Base-by-base conservation (phyloP, 1,284 basidiomycete species). In the Puccinia horiana region DNA sequence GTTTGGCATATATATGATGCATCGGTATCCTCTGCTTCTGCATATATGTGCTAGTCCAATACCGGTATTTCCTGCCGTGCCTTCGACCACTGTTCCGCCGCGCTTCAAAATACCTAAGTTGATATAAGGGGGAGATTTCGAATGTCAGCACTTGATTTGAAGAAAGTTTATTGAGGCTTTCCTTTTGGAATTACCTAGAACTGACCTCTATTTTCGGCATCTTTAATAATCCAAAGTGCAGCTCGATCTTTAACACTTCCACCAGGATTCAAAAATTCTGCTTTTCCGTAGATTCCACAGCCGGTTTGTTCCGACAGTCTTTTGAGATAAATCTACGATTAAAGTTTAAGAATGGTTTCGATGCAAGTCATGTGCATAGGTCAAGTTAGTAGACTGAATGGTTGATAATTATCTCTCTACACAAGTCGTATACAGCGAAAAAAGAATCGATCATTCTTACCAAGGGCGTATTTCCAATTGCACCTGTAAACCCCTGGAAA, bases 211-310 rank as follows among this genome's bases (percentile, higher is more conserved):
- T 92, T 90, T 88, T 99, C 96, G 3, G 97, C 97, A 87, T 97
- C 93, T 83, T 89, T 90, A 79, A 99, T 89, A 79, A 99, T 90
- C 83, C 93, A 96, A 29, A 98, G 90, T 0, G 96, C 96, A 56
- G 96, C 96, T 82, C 96, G 92, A 87, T 99, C 96, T 88, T 99
- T 99, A 85, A 99, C 95, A 84, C 94, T 96, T 65, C 97, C 97
- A n/a, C 97, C 97, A 0, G 97, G 97, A 85, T 98, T 97, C 89
- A 97, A 95, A 87, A 98, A 96, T 88, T 99, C 96, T 73, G 95
- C 95, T 87, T 99, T 99, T 65, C 94, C 96, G 83, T 93, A 91
- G 83, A 99, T 94, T 83, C 92, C 91, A 83, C 91, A 92, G n/a
- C 96, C 96, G 0, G 92, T 94, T 87, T 91, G 91, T 83, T 95